Base-by-base conservation (phyloP, 2,329 filamentous ascomycete species). In the Pseudogymnoascus verrucosus region DNA sequence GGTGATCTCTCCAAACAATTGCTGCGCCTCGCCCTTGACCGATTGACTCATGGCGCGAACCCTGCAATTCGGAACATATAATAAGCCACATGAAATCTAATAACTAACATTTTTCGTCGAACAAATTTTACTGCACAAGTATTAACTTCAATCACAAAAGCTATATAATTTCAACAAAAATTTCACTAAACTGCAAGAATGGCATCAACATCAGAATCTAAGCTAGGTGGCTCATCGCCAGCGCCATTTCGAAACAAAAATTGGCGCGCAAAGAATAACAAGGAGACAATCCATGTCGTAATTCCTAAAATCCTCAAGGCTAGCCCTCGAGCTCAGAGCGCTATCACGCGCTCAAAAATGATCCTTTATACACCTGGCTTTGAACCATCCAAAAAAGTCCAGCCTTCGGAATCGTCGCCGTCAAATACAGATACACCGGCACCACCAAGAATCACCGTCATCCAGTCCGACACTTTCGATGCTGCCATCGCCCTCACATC, bases 381-480 rank as follows among this genome's bases (percentile, higher is more conserved):
- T 34, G 34, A 26, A 42, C 23, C 12, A 11, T 12, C 51, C 5
- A 54, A 47, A 7, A 63, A 19, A 16, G 6, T 5, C 16, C 23
- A 60, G 12, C 2, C 36, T 4, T 39, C n/a, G 10, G 26, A 65
- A 65, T 54, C 64, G 60, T 39, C 21, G 42, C 37, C 60, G 37
- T 5, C 28, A 60, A 5, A 26, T 14, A 21, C 39, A 60, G n/a
- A 26, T 14, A 21, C 39, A 10, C 60, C 39, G 2, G 12, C 16
- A 71, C 64, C 68, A 71, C 64, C 68, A 62, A 69, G 70, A 37
- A 73, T 88, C 67, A 76, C 74, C 26, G 80, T 88, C 39, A 68
- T 85, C 63, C 80, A 85, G 68, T 77, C 78, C 16, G 86, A 89
- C 68, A 81, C 80, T 0, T 79, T 85, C 67, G 82, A 86, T 68